Conservation (phyloP, 148 eudicot genomes). For the Rhododendron mucronatum region DNA sequence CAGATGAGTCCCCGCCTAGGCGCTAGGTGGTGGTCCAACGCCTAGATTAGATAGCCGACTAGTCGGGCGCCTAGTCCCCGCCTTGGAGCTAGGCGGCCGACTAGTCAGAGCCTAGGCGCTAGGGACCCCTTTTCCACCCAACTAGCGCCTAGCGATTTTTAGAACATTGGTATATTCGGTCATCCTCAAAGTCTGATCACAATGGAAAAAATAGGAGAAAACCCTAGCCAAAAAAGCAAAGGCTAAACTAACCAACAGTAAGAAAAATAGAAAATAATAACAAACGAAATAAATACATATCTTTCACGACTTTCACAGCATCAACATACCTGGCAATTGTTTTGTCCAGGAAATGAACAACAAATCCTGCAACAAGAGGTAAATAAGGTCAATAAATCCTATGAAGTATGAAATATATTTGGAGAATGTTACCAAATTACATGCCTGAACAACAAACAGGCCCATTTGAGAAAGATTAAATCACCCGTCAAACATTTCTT, state of each 20-base stretch:
- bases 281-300: background rate
- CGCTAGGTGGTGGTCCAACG: too few relatives aligned
- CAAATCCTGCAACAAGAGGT: conserved; percentile 42
- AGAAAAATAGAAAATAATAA: background rate
- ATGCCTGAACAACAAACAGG: background rate
- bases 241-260: background rate
- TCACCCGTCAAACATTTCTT: background rate
- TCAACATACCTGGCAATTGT: conserved; percentile 44
- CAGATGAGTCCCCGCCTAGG: too few relatives aligned
- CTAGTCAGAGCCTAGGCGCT: too few relatives aligned
- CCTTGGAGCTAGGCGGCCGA: too few relatives aligned
- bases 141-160: too few relatives aligned
- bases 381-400: background rate
- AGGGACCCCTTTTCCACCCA: too few relatives aligned
- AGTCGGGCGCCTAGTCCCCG: too few relatives aligned
- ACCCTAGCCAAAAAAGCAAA: background rate
- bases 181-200: background rate
- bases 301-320: background rate
- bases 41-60: too few relatives aligned
- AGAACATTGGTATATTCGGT: background rate
- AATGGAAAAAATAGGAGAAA: background rate
- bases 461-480: background rate
- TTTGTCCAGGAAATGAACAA: conserved; percentile 54
- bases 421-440: background rate
- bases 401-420: background rate